These are phyloP conservation scores for Nigrospora oryzae DNA, from an alignment of 2,329 filamentous ascomycete genomes.

Conservation along the genomic window DNA sequence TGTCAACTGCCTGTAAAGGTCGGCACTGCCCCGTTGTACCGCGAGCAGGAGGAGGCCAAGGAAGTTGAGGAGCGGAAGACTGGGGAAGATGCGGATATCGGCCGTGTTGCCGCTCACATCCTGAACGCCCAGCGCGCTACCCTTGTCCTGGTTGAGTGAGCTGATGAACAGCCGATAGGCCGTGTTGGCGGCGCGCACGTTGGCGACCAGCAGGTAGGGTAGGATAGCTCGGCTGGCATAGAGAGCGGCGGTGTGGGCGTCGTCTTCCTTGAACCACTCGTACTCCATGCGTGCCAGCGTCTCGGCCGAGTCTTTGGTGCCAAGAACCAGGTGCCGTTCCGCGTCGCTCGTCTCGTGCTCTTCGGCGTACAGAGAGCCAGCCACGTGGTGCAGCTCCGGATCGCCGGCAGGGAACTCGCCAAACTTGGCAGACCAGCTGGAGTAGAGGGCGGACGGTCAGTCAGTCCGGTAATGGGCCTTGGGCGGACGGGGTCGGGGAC, in stretches of 20 bases:
- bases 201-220: conserved; percentile 84
- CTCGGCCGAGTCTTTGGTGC: conserved; percentile 80
- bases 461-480: too few relatives aligned
- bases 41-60: conserved; percentile 76
- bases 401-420: conserved; percentile 88
- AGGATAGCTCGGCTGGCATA: conserved; percentile 83
- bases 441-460: neutral
- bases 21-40: conserved; percentile 68
- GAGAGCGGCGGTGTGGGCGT: conserved; percentile 75
- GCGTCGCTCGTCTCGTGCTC: conserved; percentile 91
- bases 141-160: conserved; percentile 47
- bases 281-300: conserved; percentile 80
- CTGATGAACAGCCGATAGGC: conserved; percentile 70
- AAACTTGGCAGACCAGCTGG: conserved; percentile 74
- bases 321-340: conserved; percentile 80
- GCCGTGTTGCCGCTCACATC: conserved; percentile 67
- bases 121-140: conserved; percentile 59
- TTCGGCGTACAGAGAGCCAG: conserved; percentile 80
- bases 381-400: conserved; percentile 88
- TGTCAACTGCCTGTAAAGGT: conserved; percentile 74
- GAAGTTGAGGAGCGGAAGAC: conserved; percentile 92
- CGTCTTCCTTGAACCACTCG: conserved; percentile 85
- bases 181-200: conserved; percentile 80
- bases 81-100: conserved; percentile 78
- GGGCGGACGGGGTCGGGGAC: too few relatives aligned